phyloP scores from a whole-genome alignment of 768 basidiomycete species.

The Mycena alexandri region DNA sequence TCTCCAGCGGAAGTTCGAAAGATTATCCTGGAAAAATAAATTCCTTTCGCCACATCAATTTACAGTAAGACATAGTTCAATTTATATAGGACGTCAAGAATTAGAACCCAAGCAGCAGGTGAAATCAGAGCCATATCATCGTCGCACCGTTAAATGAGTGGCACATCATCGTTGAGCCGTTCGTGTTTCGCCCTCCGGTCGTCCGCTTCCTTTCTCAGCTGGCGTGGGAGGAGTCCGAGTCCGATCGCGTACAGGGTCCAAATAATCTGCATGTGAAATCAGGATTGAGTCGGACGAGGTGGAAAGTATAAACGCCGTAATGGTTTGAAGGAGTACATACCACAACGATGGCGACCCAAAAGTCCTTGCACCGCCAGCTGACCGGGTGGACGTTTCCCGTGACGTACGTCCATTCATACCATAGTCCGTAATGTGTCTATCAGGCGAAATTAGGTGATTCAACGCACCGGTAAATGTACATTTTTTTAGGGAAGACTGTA shows the following conservation, averaged over 20 bases:
- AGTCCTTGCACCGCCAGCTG: conserved; percentile 32
- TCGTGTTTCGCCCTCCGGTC: conserved; percentile 22
- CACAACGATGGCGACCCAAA: conserved; percentile 41
- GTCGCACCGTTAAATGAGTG: conserved; percentile 9
- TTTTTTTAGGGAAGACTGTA: neutral
- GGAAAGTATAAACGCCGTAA: too few species aligned
- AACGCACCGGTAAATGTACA: too few species aligned
- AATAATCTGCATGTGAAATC: conserved; percentile 40
- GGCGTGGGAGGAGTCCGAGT: conserved; percentile 44
- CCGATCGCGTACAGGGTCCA: conserved; percentile 46
- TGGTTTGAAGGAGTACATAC: too few species aligned
- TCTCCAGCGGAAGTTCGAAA: too few species aligned
- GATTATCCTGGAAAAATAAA: too few species aligned
- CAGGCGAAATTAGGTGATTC: too few species aligned
- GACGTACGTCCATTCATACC: conserved; percentile 41
- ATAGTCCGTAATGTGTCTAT: conserved; percentile 46
- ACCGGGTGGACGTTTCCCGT: conserved; percentile 37
- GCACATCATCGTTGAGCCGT: neutral
- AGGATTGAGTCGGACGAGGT: too few species aligned
- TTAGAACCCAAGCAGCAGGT: too few species aligned
- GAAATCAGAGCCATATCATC: too few species aligned
- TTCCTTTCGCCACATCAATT: too few species aligned
- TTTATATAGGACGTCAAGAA: too few species aligned
- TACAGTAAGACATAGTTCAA: too few species aligned
- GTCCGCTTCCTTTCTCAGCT: conserved; percentile 45